A percentile compares a stretch with the other conserved stretches of the same genome.
Evolutionary conservation across 345 rosid genomes (phyloP).

Genomic region (Linum trigynum): DNA sequence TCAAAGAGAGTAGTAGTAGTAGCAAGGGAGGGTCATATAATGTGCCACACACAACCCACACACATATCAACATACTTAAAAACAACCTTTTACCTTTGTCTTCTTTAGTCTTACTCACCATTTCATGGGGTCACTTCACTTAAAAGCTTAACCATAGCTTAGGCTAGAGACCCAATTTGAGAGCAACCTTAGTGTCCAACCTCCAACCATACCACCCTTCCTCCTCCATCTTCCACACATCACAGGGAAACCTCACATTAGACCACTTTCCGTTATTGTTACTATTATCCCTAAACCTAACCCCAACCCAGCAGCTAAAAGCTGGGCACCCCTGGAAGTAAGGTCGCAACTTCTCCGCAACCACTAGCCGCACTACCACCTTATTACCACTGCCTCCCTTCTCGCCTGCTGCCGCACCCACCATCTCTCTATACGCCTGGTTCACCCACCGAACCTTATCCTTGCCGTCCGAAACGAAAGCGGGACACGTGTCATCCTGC

Average conservation of each 20-base stretch:
- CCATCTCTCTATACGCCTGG: constrained; percentile 33
- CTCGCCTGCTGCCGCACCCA: constrained; percentile 13
- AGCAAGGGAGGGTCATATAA: too few species aligned
- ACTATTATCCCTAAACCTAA: constrained; percentile 31
- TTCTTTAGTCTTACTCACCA: too few species aligned
- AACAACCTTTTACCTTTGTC: too few species aligned
- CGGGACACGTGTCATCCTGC: constrained; percentile 36
- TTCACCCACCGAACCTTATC: constrained; percentile 41
- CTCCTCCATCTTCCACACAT: constrained; percentile 48
- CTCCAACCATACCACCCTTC: constrained; percentile 56
- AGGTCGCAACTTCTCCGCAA: constrained; percentile 21
- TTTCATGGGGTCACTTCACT: too few species aligned
- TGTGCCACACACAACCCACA: too few species aligned
- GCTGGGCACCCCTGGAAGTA: constrained; percentile 13
- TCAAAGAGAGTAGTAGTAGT: too few species aligned
- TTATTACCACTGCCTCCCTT: constrained; percentile 9
- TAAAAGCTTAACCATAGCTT: too few species aligned
- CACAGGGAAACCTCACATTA: constrained; percentile 49
- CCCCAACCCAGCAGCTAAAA: constrained; percentile 37
- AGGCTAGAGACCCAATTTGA: constrained; percentile 25
- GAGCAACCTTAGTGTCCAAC: constrained; percentile 45
- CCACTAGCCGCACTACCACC: constrained; percentile 28
- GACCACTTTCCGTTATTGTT: constrained; percentile 32
- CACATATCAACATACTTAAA: too few species aligned
- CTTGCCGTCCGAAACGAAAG: constrained; percentile 36